These are phyloP conservation scores for Aspergillus transmontanensis DNA, from an alignment of 2,329 filamentous ascomycete species.

Conservation along the genomic window DNA sequence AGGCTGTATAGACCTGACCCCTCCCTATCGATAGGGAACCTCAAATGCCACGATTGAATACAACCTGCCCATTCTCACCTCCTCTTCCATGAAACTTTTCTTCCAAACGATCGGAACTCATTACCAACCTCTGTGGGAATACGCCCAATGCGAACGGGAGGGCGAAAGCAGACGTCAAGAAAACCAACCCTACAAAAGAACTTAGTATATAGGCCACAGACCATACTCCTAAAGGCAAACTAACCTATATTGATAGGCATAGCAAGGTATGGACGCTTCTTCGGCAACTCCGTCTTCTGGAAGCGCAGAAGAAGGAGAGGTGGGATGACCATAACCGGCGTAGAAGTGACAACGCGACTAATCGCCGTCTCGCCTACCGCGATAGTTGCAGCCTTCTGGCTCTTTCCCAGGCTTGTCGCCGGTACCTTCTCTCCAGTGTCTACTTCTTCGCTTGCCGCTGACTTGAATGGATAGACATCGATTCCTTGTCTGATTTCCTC, in stretches of 20 bases:
- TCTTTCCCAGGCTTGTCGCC: neutral
- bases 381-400: constrained; percentile 1
- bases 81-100: neutral
- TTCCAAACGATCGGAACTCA: neutral
- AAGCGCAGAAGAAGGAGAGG: neutral
- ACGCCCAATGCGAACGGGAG: neutral
- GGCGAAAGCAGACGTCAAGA: neutral
- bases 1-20: neutral
- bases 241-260: constrained; percentile 1
- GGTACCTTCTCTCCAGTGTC: neutral
- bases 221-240: neutral
- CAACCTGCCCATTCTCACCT: neutral
- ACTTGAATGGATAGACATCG: neutral
- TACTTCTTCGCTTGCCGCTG: neutral
- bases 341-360: constrained; percentile 2
- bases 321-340: neutral
- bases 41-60: neutral
- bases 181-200: neutral
- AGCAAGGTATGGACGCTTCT: neutral
- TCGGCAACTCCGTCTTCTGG: neutral
- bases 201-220: neutral
- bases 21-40: neutral
- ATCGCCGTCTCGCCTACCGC: neutral
- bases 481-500: neutral
- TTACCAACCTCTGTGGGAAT: neutral